Base-by-base conservation (phyloP, 805 yeast genomes). In the Cyberlindnera nakhonratchasimensis region DNA sequence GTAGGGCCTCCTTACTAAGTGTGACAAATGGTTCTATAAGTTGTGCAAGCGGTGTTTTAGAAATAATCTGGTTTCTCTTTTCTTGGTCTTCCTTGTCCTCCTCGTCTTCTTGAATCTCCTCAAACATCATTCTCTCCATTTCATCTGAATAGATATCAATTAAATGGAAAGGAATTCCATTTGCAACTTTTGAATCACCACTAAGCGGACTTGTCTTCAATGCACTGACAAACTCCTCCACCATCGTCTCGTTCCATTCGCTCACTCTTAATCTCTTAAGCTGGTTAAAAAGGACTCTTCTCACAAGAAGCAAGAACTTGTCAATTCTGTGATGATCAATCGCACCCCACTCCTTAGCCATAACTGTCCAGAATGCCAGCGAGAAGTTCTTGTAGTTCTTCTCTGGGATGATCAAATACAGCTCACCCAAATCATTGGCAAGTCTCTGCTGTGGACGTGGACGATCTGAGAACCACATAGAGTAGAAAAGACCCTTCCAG, bases 401-500 rank as follows among this genome's bases (percentile, higher is more conserved):
- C 5, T 52, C 50, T 1, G 77, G 69, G 13, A 76, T 65, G 18
- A 65, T 64, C 14, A 67, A 65, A 14, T 75, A 79, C 25, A 80
- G 56, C 22, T 64, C 69, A 2, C 91, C 95, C 48, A 93, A 67
- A 32, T 77, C 79, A 36, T 72, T 75, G 2, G 96, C 95, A 29
- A 93, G 68, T 45, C 81, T 68, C 63, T 89, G 96, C 64, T 93
- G 99, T 19, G 96, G 93, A 54, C 84, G 73, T 21, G 96, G 96
- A 58, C 90, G 78, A 63, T 93, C 99, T 59, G 95, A 77, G 67
- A 84, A 88, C 98, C 99, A 93, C 96, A 93, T 87, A 10, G 96
- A 78, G 59, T 73, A 93, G 64, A 83, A 93, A 30, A 93, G 71
- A n/a, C 98, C 99, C 65, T 86, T 89, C 97, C 99, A 93, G 46